Conservation (phyloP, 2,329 filamentous ascomycete species). For the Neophaeococcomyces aloes region DNA sequence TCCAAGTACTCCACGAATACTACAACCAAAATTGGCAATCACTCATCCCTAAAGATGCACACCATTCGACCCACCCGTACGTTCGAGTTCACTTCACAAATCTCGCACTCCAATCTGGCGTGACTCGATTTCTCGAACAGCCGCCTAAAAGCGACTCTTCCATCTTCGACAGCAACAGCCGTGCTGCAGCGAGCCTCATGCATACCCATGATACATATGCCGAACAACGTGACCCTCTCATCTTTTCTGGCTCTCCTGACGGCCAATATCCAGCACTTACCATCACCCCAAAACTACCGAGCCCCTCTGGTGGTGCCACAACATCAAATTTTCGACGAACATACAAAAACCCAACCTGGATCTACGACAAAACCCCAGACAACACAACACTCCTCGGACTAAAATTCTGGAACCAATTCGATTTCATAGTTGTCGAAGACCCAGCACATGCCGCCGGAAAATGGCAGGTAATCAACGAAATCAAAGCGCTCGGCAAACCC, state of each 20-base stretch:
- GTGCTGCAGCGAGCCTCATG: constrained; percentile 8
- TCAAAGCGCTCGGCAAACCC: constrained; percentile 44
- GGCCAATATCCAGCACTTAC: constrained; percentile 14
- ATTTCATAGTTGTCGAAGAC: constrained; percentile 48
- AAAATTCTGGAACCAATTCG: constrained; percentile 48
- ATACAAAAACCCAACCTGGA: constrained; percentile 33
- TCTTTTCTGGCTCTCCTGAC: constrained; percentile 20
- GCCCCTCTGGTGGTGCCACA: not conserved
- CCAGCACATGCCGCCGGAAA: constrained; percentile 37
- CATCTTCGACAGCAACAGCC: not conserved
- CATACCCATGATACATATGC: not conserved
- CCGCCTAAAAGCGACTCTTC: constrained; percentile 17
- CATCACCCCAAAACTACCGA: constrained; percentile 9
- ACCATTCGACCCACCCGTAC: constrained; percentile 19
- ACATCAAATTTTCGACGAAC: not conserved
- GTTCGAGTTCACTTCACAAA: constrained; percentile 47
- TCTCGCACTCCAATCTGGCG: constrained; percentile 52
- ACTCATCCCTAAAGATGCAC: not conserved
- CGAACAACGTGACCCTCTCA: constrained; percentile 5
- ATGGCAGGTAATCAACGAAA: constrained; percentile 43
- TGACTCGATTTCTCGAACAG: constrained; percentile 48
- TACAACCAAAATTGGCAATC: constrained; percentile 11
- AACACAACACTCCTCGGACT: constrained; percentile 37
- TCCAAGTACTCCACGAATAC: constrained; percentile 38
- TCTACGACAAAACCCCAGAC: constrained; percentile 52